Evolutionary conservation across 2,329 filamentous ascomycete species (phyloP), one percentile per base, ranked within the genome.

Genomic region (Monilinia fructicola): DNA sequence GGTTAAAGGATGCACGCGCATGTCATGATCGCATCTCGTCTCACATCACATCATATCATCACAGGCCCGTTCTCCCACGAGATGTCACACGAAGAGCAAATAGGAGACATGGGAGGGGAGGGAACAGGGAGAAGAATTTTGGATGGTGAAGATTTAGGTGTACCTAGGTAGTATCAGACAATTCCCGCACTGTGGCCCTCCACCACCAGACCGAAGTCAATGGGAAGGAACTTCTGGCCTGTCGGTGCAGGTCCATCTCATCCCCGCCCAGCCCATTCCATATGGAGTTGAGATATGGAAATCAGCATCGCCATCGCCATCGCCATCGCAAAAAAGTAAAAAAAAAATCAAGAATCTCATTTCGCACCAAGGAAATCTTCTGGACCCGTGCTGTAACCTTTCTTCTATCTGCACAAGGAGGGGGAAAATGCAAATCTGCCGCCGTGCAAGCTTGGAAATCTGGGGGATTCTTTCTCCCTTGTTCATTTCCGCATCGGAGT

Each of bases 131-230:
- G 50, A 35, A 28, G 4, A 23, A 18, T 38, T 26, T 48, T 12
- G 44, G 38, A 60, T 48, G 35, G 28, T 26, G 46, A 9, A 48
- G 38, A 48, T 21, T 48, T 48, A 59, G 42, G 28, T 60, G 38
- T n/a, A n/a, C n/a, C n/a, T n/a, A n/a, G n/a, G n/a, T 48, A 35
- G 42, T 60, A 48, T 26, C n/a, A 38, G 48, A 60, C 56, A 60
- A 26, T 48, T 48, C 44, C 26, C 23, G 1, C 28, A 21, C 21
- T 56, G n/a, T 12, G 10, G 16, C 16, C 18, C 1, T 12, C 12
- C 14, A 16, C 7, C 18, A n/a, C 10, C 16, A 28, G 21, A 5
- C 38, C 42, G 3, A 1, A n/a, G 21, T 14, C 21, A 21, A 46
- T 35, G 12, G 28, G 11, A 46, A 42, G 40, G 16, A 42, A 42